These are phyloP conservation scores for Alternaria arbusti DNA, from an alignment of 2,329 filamentous ascomycete species.

Conservation along the genomic window DNA sequence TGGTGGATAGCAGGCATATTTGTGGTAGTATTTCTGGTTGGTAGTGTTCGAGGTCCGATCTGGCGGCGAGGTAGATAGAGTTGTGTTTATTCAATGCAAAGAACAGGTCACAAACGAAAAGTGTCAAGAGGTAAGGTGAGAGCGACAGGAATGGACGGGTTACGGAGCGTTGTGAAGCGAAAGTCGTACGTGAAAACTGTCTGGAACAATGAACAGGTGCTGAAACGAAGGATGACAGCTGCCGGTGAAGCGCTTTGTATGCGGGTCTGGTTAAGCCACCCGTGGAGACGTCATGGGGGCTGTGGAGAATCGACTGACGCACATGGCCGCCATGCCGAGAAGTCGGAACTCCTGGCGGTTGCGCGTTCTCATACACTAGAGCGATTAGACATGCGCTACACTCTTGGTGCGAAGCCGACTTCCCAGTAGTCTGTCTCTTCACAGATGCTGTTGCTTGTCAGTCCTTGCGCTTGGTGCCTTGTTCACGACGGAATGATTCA, in stretches of 20 bases:
- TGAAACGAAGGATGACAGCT: slow-evolving; percentile 19
- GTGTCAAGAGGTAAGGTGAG: background rate
- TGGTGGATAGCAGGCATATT: slow-evolving; percentile 26
- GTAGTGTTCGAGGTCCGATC: background rate
- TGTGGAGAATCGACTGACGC: slow-evolving; percentile 19
- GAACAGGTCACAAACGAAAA: background rate
- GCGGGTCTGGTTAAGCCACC: slow-evolving; percentile 15
- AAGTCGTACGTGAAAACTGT: background rate
- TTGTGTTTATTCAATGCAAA: slow-evolving; percentile 2
- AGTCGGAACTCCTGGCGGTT: slow-evolving; percentile 21
- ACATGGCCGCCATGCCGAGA: slow-evolving; percentile 15
- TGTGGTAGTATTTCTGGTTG: background rate
- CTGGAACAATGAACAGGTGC: slow-evolving; percentile 5
- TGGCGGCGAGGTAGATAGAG: background rate
- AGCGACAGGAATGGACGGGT: slow-evolving; percentile 2
- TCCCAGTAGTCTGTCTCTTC: background rate
- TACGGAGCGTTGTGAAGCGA: slow-evolving; percentile 3
- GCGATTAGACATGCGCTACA: slow-evolving; percentile 7
- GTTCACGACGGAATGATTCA: background rate
- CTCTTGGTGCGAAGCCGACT: slow-evolving; percentile 8
- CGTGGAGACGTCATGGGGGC: slow-evolving; percentile 25
- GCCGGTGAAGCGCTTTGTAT: slow-evolving; percentile 32
- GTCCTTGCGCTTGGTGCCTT: background rate
- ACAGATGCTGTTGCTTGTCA: background rate
- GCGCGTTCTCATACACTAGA: slow-evolving; percentile 21